Base-by-base conservation (phyloP, 73 alveolate genomes). In the Paramecium tetraurelia region DNA sequence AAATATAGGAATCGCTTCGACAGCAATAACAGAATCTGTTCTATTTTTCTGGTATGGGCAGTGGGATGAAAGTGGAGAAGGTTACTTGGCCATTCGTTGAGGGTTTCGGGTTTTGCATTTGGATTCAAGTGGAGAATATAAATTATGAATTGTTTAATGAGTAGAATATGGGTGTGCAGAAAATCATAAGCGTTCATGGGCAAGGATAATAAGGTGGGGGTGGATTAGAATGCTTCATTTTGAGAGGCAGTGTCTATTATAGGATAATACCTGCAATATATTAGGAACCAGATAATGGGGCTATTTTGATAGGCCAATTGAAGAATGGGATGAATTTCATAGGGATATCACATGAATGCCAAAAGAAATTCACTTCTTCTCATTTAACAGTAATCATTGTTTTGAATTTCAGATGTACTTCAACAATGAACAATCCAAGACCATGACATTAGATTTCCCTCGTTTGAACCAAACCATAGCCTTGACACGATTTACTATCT, bases 271-370 rank as follows among this genome's bases (percentile, higher is more conserved):
- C 90, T 3, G 46, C 70, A 22, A 41, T 44, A 20, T 80, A 80
- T 48, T 12, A 41, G 57, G 90, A 80, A 80, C 53, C 90, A 12
- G 90, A 63, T 12, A 80, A 80, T 46, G 90, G 90, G 2, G 70
- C 75, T 10, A 46, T 80, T n/a, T 46, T 31, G 27, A 46, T 80
- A 38, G 90, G 90, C 8, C 35, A 80, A 80, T 63, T 80, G 14
- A 80, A 46, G 27, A 80, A 80, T 80, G 90, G 90, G 1, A 24
- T 41, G 58, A 80, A 80, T 80, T 80, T 80, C 90, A 80, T 80
- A 0, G 90, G 90, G 7, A 44, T 80, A 18, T 31, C 63, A 22
- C 90, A 80, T 43, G 90, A 80, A 44, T 24, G 36, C n/a, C 20
- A 8, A 40, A 40, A 46, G 44, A 80, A 80, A 46, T 80, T 80